phyloP scores from a whole-genome alignment of 148 eudicot species.

The Camellia granthamiana region DNA sequence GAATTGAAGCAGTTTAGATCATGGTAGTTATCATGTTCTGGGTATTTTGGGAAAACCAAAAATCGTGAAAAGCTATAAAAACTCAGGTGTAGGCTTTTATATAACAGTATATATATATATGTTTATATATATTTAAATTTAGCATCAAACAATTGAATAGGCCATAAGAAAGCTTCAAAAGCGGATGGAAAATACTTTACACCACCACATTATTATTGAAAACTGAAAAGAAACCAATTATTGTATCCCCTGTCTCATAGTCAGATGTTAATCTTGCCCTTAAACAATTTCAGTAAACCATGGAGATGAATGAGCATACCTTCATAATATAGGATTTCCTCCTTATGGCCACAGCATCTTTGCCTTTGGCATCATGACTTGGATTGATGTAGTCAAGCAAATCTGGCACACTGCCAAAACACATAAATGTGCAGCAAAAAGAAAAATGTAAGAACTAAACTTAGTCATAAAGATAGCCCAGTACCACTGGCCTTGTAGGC shows the following conservation, averaged over 20 bases:
- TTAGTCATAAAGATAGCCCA: background rate
- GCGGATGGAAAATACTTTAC: background rate
- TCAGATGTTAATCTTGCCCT: background rate
- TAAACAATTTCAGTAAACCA: background rate
- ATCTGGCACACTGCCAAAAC: slow-evolving; percentile 83
- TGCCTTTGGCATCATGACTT: slow-evolving; percentile 70
- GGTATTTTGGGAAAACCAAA: too few relatives aligned
- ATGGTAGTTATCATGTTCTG: too few relatives aligned
- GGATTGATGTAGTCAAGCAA: slow-evolving; percentile 98
- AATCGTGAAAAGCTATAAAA: too few relatives aligned
- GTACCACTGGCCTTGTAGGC: slow-evolving; percentile 10
- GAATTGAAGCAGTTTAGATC: too few relatives aligned
- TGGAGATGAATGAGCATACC: slow-evolving; percentile 35
- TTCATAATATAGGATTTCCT: slow-evolving; percentile 64
- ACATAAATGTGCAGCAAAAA: slow-evolving; percentile 6
- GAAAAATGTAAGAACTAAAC: slow-evolving; percentile 8
- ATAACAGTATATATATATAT: too few relatives aligned
- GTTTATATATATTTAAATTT: too few relatives aligned
- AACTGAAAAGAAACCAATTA: background rate
- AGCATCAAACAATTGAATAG: background rate
- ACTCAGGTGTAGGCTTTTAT: too few relatives aligned
- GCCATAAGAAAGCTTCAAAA: background rate
- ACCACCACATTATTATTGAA: background rate
- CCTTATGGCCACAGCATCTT: slow-evolving; percentile 59
- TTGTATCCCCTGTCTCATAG: background rate